These are phyloP conservation scores for Glycine tomentella DNA, from an alignment of 306 rosid species.

Conservation along the genomic window DNA sequence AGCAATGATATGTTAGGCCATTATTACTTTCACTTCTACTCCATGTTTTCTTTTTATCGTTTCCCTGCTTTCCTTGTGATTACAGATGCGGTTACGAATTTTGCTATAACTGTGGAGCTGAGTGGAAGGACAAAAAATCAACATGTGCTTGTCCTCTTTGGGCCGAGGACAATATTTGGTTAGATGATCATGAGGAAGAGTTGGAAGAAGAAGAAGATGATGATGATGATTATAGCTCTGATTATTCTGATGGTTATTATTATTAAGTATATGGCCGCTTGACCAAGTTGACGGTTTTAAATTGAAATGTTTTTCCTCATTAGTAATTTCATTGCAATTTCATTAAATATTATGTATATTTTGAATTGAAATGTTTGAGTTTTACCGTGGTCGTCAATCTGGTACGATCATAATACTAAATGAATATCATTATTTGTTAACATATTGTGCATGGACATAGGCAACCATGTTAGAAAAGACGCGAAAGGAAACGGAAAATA, in stretches of 20 bases:
- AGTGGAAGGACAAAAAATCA: slow-evolving; percentile 75
- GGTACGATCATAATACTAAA: too few species aligned
- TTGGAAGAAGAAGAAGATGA: slow-evolving; percentile 47
- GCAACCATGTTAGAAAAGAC: too few species aligned
- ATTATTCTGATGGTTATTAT: background rate
- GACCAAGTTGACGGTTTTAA: background rate
- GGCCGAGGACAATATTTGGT: slow-evolving; percentile 68
- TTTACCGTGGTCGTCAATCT: too few species aligned
- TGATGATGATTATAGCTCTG: slow-evolving; percentile 42
- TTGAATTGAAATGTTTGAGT: too few species aligned
- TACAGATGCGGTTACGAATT: slow-evolving; percentile 77
- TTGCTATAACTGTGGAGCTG: slow-evolving; percentile 84
- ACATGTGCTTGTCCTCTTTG: slow-evolving; percentile 82
- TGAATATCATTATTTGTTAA: too few species aligned
- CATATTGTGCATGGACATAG: too few species aligned
- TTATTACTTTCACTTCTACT: slow-evolving; percentile 30
- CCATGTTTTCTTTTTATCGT: slow-evolving; percentile 8
- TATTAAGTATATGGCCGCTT: background rate
- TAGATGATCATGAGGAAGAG: slow-evolving; percentile 41
- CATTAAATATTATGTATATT: too few species aligned
- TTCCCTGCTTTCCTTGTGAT: slow-evolving; percentile 36
- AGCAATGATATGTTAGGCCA: slow-evolving; percentile 12
- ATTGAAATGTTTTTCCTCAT: too few species aligned
- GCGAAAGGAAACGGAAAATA: too few species aligned
- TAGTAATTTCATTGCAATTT: too few species aligned